These are phyloP conservation scores for Acer saccharum DNA, from an alignment of 345 rosid species.

Conservation along the genomic window DNA sequence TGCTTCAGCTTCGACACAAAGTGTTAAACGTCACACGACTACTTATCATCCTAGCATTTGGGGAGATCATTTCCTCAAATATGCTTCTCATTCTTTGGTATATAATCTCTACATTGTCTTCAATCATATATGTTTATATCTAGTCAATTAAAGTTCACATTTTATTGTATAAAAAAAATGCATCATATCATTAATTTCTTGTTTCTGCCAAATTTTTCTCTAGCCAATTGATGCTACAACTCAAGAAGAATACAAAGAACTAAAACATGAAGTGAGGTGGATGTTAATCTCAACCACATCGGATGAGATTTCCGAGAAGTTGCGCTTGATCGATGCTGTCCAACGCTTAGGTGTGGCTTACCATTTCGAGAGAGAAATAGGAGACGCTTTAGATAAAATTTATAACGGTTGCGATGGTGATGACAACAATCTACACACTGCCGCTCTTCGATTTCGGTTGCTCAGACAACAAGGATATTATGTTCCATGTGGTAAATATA, in stretches of 20 bases:
- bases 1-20: too few species aligned
- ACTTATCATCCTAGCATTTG: neutral
- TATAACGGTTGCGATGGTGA: neutral
- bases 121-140: too few species aligned
- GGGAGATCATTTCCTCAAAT: neutral
- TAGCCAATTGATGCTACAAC: slow-evolving; percentile 10
- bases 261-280: slow-evolving; percentile 28
- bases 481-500: slow-evolving; percentile 21
- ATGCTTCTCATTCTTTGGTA: neutral
- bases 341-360: slow-evolving; percentile 37
- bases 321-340: slow-evolving; percentile 33
- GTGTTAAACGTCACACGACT: neutral
- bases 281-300: neutral
- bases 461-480: slow-evolving; percentile 31
- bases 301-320: neutral
- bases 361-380: slow-evolving; percentile 31
- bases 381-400: slow-evolving; percentile 16
- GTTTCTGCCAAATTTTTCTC: neutral
- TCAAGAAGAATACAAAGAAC: neutral
- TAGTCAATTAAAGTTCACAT: too few species aligned
- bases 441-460: slow-evolving; percentile 33
- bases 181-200: neutral
- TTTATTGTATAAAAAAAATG: too few species aligned
- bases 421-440: neutral
- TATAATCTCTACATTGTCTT: too few species aligned